Conservation (phyloP, 805 yeast genomes). For the Alloascoidea africana region DNA sequence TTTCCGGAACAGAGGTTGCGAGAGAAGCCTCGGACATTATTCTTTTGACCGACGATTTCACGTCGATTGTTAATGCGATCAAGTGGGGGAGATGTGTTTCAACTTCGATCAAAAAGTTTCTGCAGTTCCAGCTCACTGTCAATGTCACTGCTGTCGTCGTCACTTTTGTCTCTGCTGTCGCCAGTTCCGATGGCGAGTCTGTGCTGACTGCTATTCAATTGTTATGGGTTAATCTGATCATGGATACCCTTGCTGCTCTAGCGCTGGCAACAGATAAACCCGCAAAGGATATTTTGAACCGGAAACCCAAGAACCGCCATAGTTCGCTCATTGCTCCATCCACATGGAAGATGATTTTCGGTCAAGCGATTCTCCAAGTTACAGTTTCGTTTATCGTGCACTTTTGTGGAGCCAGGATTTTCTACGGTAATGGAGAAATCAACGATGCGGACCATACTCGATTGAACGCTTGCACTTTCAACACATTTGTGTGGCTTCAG, state of each 20-base stretch:
- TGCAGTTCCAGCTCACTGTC: conserved; percentile 94
- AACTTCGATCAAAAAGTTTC: conserved; percentile 83
- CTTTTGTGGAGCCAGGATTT: conserved; percentile 57
- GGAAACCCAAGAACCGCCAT: conserved; percentile 73
- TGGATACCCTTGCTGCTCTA: conserved; percentile 96
- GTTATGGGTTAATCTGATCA: conserved; percentile 92
- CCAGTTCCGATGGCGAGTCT: conserved; percentile 61
- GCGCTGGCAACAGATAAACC: conserved; percentile 98
- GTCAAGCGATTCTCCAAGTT: conserved; percentile 76
- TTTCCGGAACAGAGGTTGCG: conserved; percentile 96
- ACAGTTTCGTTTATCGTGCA: conserved; percentile 66
- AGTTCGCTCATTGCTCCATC: conserved; percentile 73
- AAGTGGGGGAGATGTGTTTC: conserved; percentile 98
- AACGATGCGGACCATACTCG: conserved; percentile 50
- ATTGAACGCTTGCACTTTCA: conserved; percentile 77
- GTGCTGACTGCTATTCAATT: conserved; percentile 95
- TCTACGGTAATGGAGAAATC: conserved; percentile 23
- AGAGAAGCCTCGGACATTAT: conserved; percentile 93
- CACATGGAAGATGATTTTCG: conserved; percentile 97
- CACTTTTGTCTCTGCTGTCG: conserved; percentile 89
- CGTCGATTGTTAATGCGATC: conserved; percentile 90
- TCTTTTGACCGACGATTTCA: conserved; percentile 86
- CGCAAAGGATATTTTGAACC: conserved; percentile 59
- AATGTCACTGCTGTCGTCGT: conserved; percentile 91
- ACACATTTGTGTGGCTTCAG: conserved; percentile 96